These are phyloP conservation scores for Endoconidiophora laricicola DNA, from an alignment of 2,329 filamentous ascomycete species.

Conservation along the genomic window DNA sequence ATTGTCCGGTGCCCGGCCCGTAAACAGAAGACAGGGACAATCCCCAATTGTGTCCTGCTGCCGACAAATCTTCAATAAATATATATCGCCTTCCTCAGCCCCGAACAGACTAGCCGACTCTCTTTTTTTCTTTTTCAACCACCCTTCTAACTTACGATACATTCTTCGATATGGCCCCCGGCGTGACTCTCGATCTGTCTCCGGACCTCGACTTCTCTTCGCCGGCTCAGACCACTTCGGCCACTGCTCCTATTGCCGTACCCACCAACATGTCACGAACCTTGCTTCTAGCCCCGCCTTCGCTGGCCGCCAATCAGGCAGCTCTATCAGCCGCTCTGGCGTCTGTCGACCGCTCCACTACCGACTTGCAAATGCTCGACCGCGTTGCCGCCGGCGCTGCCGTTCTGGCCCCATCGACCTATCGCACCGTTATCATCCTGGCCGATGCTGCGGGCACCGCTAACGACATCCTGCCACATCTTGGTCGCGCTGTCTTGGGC, in stretches of 20 bases:
- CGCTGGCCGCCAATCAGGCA: constrained; percentile 70
- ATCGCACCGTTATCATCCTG: constrained; percentile 72
- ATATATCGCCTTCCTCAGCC: not conserved
- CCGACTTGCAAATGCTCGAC: constrained; percentile 96
- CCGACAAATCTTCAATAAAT: not conserved
- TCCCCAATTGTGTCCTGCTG: too few species aligned
- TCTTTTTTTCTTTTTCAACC: not conserved
- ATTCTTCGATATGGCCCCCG: constrained; percentile 29
- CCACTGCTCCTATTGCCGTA: constrained; percentile 18
- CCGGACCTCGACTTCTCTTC: constrained; percentile 31
- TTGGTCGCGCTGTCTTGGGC: constrained; percentile 50
- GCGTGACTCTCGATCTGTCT: constrained; percentile 36
- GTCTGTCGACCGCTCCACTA: constrained; percentile 54
- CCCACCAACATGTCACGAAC: constrained; percentile 33
- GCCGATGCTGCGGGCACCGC: constrained; percentile 55
- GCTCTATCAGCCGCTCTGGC: constrained; percentile 55
- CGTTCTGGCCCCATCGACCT: constrained; percentile 56
- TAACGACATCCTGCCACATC: constrained; percentile 44
- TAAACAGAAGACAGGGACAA: too few species aligned
- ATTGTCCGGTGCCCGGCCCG: not conserved
- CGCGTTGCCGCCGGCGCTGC: constrained; percentile 71
- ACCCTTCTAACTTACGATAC: not conserved
- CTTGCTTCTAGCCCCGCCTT: constrained; percentile 78
- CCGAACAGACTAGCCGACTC: not conserved
- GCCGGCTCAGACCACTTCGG: constrained; percentile 17